Conservation (phyloP, 768 basidiomycete genomes). For the Termitomyces sp. region DNA sequence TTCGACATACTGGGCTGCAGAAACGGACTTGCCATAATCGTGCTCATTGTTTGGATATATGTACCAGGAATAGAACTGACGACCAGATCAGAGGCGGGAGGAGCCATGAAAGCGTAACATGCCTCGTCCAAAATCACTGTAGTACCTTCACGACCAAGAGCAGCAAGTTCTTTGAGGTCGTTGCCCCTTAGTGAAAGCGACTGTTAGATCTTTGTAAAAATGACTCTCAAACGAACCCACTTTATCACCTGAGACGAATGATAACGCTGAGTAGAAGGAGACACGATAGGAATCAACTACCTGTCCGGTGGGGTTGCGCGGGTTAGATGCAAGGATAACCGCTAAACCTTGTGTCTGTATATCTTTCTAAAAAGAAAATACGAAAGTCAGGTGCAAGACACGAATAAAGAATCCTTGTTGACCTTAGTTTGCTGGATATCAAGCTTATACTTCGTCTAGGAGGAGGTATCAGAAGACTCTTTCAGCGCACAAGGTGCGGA, state of each 20-base stretch:
- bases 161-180: conserved; percentile 78
- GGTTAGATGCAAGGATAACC: conserved; percentile 88
- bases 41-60: conserved; percentile 78
- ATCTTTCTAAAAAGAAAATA: conserved; percentile 55
- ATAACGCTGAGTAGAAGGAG: background rate
- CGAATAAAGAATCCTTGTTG: background rate
- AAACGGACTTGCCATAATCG: conserved; percentile 76
- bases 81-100: conserved; percentile 5
- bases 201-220: background rate
- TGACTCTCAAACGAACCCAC: conserved; percentile 22
- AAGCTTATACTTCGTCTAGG: conserved; percentile 66
- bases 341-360: conserved; percentile 80
- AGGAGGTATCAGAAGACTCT: conserved; percentile 1
- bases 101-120: conserved; percentile 6
- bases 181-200: conserved; percentile 49
- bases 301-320: conserved; percentile 97
- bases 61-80: conserved; percentile 93
- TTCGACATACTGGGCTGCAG: conserved; percentile 79
- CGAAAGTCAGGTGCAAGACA: background rate
- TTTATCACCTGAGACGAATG: conserved; percentile 43
- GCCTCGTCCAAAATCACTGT: conserved; percentile 88
- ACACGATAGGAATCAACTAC: conserved; percentile 29
- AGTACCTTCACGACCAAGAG: conserved; percentile 69
- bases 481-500: background rate
- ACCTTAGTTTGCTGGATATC: conserved; percentile 81